These are phyloP conservation scores for Diospyros kaki DNA, from an alignment of 148 eudicot species.

Conservation along the genomic window DNA sequence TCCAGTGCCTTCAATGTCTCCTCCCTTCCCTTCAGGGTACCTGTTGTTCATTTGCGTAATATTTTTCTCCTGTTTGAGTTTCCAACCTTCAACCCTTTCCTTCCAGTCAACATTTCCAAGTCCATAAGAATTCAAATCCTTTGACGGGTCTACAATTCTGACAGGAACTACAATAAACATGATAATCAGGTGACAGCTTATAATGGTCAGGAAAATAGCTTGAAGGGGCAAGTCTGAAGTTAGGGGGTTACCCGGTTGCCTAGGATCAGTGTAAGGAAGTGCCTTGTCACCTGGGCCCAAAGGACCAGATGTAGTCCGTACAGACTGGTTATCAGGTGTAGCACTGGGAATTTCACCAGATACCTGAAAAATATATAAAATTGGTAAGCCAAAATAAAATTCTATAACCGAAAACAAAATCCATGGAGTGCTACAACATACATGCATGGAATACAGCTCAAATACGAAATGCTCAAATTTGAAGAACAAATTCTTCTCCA, in stretches of 20 bases:
- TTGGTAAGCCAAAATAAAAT: constrained; percentile 5
- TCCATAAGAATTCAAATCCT: constrained; percentile 92
- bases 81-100: constrained; percentile 99
- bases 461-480: background rate
- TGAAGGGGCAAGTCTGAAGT: background rate
- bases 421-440: background rate
- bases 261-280: constrained; percentile 80
- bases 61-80: constrained; percentile 91
- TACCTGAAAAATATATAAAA: constrained; percentile 39
- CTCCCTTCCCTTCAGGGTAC: constrained; percentile 85
- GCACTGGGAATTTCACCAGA: constrained; percentile 91
- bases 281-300: constrained; percentile 74
- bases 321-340: constrained; percentile 76
- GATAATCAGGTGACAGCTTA: constrained; percentile 9
- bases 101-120: constrained; percentile 97
- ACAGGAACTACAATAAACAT: constrained; percentile 68
- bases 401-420: background rate
- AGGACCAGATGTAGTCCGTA: constrained; percentile 93
- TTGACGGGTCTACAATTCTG: constrained; percentile 93
- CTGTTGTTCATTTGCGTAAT: constrained; percentile 50
- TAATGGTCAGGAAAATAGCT: no score
- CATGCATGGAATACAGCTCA: constrained; percentile 1
- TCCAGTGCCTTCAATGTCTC: constrained; percentile 93
- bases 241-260: constrained; percentile 65
- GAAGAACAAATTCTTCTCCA: background rate